Evolutionary conservation across 331 rosid genomes (phyloP).

Genomic region (Acacia pycnantha): DNA sequence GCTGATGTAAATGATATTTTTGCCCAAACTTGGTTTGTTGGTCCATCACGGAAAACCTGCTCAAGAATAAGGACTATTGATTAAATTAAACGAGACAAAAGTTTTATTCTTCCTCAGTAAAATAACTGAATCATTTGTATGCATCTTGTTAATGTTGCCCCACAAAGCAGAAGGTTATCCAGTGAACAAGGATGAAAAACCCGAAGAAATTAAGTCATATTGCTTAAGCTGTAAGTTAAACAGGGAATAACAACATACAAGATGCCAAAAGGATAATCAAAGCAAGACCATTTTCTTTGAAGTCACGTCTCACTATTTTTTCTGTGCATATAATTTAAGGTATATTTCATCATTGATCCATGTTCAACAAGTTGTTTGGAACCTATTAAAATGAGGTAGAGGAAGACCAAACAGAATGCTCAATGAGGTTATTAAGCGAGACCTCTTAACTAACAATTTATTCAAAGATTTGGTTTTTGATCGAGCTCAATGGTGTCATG

Average conservation of each 20-base stretch:
- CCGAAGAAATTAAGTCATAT: conserved; percentile 2
- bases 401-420: too few relatives aligned
- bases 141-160: conserved; percentile 15
- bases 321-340: background rate
- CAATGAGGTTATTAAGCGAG: too few relatives aligned
- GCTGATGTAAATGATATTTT: conserved; percentile 94
- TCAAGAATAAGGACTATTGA: conserved; percentile 29
- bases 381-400: too few relatives aligned
- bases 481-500: too few relatives aligned
- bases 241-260: conserved; percentile 16
- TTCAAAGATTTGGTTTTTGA: too few relatives aligned
- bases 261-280: conserved; percentile 3
- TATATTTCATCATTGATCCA: background rate
- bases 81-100: conserved; percentile 29
- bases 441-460: too few relatives aligned
- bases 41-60: conserved; percentile 90
- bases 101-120: conserved; percentile 14
- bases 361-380: too few relatives aligned
- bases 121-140: conserved; percentile 1
- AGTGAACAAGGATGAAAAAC: conserved; percentile 18
- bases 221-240: conserved; percentile 9
- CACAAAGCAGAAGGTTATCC: background rate
- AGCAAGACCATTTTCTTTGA: background rate
- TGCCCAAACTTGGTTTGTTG: conserved; percentile 90
- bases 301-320: conserved; percentile 16